Percentiles rank a stretch among this genome's conserved stretches.
Evolutionary conservation across 1,284 basidiomycete genomes (phyloP).

Genomic region (Pholiota adiposa): DNA sequence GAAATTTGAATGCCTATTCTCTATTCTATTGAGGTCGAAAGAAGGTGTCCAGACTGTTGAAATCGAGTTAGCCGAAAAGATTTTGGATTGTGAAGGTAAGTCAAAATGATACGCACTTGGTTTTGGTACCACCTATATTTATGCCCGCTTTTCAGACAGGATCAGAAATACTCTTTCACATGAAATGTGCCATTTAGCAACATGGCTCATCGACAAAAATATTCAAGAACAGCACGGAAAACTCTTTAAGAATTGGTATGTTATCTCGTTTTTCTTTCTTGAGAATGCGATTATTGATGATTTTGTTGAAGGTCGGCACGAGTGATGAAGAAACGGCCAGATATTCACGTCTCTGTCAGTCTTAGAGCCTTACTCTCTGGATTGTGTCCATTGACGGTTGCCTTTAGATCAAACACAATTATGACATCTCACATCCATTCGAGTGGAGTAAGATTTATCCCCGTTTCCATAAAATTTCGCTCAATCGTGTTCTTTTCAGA

Average conservation of each 20-base stretch:
- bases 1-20: not conserved
- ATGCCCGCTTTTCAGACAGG: conserved; percentile 54
- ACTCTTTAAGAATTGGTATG: conserved; percentile 73
- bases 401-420: conserved; percentile 70
- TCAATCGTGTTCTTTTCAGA: conserved; percentile 39
- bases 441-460: conserved; percentile 66
- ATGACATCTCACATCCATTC: conserved; percentile 79
- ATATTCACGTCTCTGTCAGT: conserved; percentile 75
- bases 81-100: conserved; percentile 74
- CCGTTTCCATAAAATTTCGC: not conserved
- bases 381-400: not conserved
- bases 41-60: conserved; percentile 55
- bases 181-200: conserved; percentile 88
- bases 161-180: conserved; percentile 82
- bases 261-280: conserved; percentile 1
- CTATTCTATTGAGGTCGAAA: conserved; percentile 41
- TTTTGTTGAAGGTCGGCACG: conserved; percentile 54
- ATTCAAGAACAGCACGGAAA: conserved; percentile 72
- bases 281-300: not conserved
- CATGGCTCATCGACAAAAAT: conserved; percentile 75
- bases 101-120: not conserved
- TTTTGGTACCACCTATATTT: not conserved
- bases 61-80: conserved; percentile 80
- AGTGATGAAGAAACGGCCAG: conserved; percentile 63
- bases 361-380: not conserved